Base-by-base conservation (phyloP, 495 filamentous ascomycete species). In the Lindgomyces ingoldianus region DNA sequence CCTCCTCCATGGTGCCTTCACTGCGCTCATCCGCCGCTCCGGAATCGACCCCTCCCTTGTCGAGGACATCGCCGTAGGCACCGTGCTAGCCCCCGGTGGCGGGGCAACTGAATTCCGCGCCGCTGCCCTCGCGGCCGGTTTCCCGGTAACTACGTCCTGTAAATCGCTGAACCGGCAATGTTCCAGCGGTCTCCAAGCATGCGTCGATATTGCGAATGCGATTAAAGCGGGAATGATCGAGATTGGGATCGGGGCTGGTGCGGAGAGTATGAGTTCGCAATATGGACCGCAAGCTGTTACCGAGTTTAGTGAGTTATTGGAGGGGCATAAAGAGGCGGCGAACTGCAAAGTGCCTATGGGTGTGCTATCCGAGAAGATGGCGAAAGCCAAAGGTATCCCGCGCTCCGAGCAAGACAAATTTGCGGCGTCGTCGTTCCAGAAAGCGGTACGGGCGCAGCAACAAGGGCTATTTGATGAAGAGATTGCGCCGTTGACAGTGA, bases 281-380 rank as follows among this genome's bases (percentile, higher is more conserved):
- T 97, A 97, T 74, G 93, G 92, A 85, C 94, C 93, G 39, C 83
- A 82, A 26, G 93, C 93, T 48, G 93, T 98, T 16, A 87, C 88
- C 64, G 94, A 98, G 75, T 96, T 98, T 84, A 93, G 89, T 24
- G 91, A 96, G 14, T 85, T 96, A 60, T 85, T 98, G 48, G 90
- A 97, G 72, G 84, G 78, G 64, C 84, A 95, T 80, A 82, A 84
- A 58, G 88, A 94, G 75, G 85, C 93, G 41, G 89, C 87, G 70
- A 93, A 96, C 82, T 98, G 94, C 84, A 96, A 95, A 81, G 94
- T 98, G 10, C 89, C 93, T 71, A 98, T 98, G 94, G 95, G 95
- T 65, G 84, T 91, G 1, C 83, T 98, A 33, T 96, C 91, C 54
- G 94, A 98, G 79, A 72, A 93, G 69, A 97, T 98, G 94, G 94